Evolutionary conservation across 2,329 filamentous ascomycete genomes (phyloP).

Genomic region (Neonectria sp.): DNA sequence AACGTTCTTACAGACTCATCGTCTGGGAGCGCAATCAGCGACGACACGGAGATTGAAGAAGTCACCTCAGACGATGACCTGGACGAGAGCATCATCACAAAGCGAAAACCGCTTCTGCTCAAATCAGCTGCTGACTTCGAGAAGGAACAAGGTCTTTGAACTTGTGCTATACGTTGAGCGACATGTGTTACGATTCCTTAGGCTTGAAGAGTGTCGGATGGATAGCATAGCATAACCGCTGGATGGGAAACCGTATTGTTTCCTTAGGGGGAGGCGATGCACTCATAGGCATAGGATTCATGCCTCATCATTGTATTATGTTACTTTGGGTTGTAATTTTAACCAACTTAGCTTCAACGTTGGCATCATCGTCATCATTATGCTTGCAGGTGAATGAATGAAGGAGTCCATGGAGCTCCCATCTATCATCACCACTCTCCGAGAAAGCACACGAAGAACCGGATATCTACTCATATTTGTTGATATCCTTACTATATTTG

Average conservation of each 20-base stretch:
- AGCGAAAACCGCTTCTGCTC: constrained; percentile 8
- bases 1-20: constrained; percentile 35
- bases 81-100: constrained; percentile 18
- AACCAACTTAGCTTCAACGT: background rate
- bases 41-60: constrained; percentile 25
- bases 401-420: background rate
- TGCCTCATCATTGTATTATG: constrained; percentile 5
- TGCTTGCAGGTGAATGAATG: background rate
- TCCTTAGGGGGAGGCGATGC: background rate
- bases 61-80: constrained; percentile 32
- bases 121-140: constrained; percentile 1
- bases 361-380: background rate
- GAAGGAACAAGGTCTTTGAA: background rate
- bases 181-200: constrained; percentile 11
- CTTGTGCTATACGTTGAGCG: background rate
- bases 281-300: background rate
- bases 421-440: background rate
- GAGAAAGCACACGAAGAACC: background rate
- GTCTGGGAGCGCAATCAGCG: constrained; percentile 24
- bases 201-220: background rate
- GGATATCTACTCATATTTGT: constrained; percentile 14
- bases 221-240: background rate
- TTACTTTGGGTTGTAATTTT: background rate
- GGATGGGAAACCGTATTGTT: background rate
- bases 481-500: constrained; percentile 13